Base-by-base conservation (phyloP, 2,329 filamentous ascomycete species). In the Chaetomiaceae sp. region DNA sequence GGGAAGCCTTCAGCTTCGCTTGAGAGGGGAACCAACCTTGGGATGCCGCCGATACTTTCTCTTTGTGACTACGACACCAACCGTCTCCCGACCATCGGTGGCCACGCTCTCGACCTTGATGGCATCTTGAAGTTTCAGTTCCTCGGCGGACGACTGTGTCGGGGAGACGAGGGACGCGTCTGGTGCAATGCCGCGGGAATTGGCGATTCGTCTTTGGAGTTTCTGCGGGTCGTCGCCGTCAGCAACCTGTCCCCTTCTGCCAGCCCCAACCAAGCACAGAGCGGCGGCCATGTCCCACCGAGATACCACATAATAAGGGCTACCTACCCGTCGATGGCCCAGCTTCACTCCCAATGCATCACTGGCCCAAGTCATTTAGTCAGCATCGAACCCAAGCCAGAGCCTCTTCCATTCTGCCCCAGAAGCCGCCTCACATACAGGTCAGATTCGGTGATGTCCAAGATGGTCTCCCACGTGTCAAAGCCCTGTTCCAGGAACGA, bases 401-500 rank as follows among this genome's bases (percentile, higher is more conserved):
- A 7, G 25, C 6, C 30, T 33, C 30, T 12, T 33, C 30, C 2
- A n/a, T n/a, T 33, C 35, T 41, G 6, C 13, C 44, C 20, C 13
- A 25, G 20, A 39, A 14, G 16, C 7, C 37, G 13, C 39, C 83
- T 66, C 34, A 55, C 55, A 42, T 68, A 89, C 85, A 93, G 74
- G 63, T 93, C 88, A 20, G 86, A 87, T 68, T 92, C 88, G 54
- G 87, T 89, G 48, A 93, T 90, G 63, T 92, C 87, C 44, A 90
- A 74, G 49, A 92, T 83, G 1, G 85, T 90, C 30, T 89, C 86
- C 88, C 88, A 92, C 10, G 83, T 82, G 66, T 93, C 88, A 66
- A 93, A 93, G 3, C 88, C 88, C 68, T 92, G 87, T 47, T 87
- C 81, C 38, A 88, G 66, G 60, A 93, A 87, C 50, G 75, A 70